Evolutionary conservation across 768 basidiomycete species (phyloP).

Genomic region (Amanita jacksonii): DNA sequence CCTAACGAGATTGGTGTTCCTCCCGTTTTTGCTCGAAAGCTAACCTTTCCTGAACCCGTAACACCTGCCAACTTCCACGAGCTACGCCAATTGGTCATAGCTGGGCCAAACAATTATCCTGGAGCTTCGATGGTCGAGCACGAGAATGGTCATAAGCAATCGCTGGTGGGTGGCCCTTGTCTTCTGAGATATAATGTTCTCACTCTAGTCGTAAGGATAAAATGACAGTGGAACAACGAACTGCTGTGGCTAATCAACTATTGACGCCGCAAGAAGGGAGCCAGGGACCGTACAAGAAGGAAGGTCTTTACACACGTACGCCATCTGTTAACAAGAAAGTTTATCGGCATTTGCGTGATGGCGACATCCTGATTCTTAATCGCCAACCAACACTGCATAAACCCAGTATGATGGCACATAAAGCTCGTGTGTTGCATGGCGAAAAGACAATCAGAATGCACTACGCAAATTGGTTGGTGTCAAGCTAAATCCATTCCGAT

Average conservation of each 20-base stretch:
- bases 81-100: conserved; percentile 83
- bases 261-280: conserved; percentile 84
- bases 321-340: conserved; percentile 92
- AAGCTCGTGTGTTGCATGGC: conserved; percentile 81
- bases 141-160: conserved; percentile 86
- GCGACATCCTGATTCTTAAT: conserved; percentile 92
- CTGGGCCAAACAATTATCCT: conserved; percentile 80
- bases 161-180: conserved; percentile 43
- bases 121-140: conserved; percentile 93
- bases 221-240: conserved; percentile 79
- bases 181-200: not conserved
- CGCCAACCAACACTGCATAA: conserved; percentile 98
- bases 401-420: conserved; percentile 99
- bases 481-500: conserved; percentile 5
- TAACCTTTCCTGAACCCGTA: conserved; percentile 97
- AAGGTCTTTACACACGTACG: conserved; percentile 68
- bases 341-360: conserved; percentile 88
- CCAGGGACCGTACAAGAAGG: conserved; percentile 30
- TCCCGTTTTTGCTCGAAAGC: conserved; percentile 91
- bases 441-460: conserved; percentile 99
- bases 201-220: conserved; percentile 49
- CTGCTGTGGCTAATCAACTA: conserved; percentile 91
- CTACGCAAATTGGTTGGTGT: conserved; percentile 91
- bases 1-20: conserved; percentile 98
- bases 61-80: conserved; percentile 85